Evolutionary conservation across 192 early-diverging fungal genomes (phyloP).

Genomic region (Coemansia asiatica): DNA sequence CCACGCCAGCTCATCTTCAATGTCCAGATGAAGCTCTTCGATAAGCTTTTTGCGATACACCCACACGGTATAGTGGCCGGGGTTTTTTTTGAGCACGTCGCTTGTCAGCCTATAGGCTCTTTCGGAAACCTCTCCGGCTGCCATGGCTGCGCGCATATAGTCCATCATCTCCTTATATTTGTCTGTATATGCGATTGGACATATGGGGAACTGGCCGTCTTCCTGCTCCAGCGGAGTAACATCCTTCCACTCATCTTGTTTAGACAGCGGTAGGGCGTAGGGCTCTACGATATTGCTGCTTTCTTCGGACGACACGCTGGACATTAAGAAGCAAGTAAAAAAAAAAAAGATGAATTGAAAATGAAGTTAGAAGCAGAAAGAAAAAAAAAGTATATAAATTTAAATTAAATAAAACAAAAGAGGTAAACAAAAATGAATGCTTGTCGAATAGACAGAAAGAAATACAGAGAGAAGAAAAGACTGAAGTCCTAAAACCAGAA

Average conservation of each 20-base stretch:
- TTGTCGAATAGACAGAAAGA: neutral
- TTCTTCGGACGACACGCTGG: neutral
- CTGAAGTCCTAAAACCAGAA: too few species aligned
- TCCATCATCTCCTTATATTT: slow-evolving; percentile 65
- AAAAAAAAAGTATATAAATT: neutral
- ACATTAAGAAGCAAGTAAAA: slow-evolving; percentile 10
- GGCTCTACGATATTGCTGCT: slow-evolving; percentile 4
- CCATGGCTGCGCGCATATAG: slow-evolving; percentile 81
- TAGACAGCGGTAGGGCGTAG: slow-evolving; percentile 16
- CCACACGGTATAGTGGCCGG: slow-evolving; percentile 97
- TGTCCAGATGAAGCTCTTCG: slow-evolving; percentile 63
- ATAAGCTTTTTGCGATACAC: slow-evolving; percentile 84
- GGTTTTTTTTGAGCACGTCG: slow-evolving; percentile 78
- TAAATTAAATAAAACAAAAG: neutral
- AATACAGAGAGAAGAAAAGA: slow-evolving; percentile 1
- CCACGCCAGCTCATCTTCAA: slow-evolving; percentile 76
- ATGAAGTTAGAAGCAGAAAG: neutral
- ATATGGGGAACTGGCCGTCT: slow-evolving; percentile 30
- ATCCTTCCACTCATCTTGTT: slow-evolving; percentile 47
- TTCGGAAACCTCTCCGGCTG: slow-evolving; percentile 69
- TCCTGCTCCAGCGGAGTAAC: slow-evolving; percentile 46
- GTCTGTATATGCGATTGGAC: slow-evolving; percentile 52
- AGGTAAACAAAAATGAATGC: neutral
- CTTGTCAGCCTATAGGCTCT: slow-evolving; percentile 82
- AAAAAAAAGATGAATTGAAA: neutral